These are phyloP conservation scores for Myxozyma neotropica DNA, from an alignment of 805 yeast species.

Conservation along the genomic window DNA sequence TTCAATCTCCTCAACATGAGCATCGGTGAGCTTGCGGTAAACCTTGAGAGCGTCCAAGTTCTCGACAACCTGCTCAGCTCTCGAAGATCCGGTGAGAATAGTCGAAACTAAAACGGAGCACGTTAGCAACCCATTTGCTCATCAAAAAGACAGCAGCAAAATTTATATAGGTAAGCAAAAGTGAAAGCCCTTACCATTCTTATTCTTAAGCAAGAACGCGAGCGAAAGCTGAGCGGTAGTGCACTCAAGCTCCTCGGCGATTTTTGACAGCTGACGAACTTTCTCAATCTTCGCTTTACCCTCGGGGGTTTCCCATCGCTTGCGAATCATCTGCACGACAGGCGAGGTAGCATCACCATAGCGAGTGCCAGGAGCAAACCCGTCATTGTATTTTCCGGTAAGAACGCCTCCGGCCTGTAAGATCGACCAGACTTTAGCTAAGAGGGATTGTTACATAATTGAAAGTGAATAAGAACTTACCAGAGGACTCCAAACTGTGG, in stretches of 20 bases:
- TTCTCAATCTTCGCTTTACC: slow-evolving; percentile 37
- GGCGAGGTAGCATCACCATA: slow-evolving; percentile 23
- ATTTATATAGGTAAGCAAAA: too few species aligned
- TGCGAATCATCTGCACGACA: slow-evolving; percentile 11
- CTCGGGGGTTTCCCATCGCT: slow-evolving; percentile 34
- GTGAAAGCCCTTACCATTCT: slow-evolving; percentile 34
- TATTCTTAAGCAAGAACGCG: slow-evolving; percentile 41
- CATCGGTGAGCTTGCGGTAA: slow-evolving; percentile 38
- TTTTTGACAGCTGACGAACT: slow-evolving; percentile 33
- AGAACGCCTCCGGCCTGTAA: slow-evolving; percentile 39
- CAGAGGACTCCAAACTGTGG: slow-evolving; percentile 42
- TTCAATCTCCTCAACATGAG: slow-evolving; percentile 38
- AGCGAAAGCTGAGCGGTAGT: slow-evolving; percentile 41
- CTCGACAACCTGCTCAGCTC: slow-evolving; percentile 39
- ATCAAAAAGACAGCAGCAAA: not conserved
- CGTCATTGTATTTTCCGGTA: slow-evolving; percentile 42
- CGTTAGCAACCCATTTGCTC: not conserved
- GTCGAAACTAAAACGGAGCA: slow-evolving; percentile 34
- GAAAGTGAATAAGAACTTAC: not conserved
- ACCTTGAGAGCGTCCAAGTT: slow-evolving; percentile 41
- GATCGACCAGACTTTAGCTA: not conserved
- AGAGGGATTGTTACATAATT: too few species aligned
- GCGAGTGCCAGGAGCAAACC: slow-evolving; percentile 38
- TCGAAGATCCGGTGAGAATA: slow-evolving; percentile 41
- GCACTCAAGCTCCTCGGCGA: slow-evolving; percentile 40